Conservation (phyloP, 768 basidiomycete genomes). For the Leucosporidium scottii region DNA sequence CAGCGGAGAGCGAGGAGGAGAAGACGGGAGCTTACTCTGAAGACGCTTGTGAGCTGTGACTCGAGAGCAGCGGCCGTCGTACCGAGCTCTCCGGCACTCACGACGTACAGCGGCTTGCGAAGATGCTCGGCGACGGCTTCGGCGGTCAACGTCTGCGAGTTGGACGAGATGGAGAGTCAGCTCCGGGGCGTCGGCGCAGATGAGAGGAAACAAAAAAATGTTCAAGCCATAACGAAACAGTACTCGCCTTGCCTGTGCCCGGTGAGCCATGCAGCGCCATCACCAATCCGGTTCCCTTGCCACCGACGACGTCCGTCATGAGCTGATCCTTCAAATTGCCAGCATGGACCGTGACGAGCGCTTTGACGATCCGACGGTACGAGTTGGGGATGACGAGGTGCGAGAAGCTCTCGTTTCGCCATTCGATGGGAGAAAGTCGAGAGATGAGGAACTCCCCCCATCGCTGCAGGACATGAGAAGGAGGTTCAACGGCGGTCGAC, state of each 20-base stretch:
- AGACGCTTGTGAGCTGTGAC: background rate
- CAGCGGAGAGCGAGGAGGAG: background rate
- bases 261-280: slow-evolving; percentile 24
- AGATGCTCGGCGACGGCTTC: slow-evolving; percentile 28
- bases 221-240: too few species aligned
- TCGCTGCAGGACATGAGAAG: background rate
- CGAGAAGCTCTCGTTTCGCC: slow-evolving; percentile 2
- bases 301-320: slow-evolving; percentile 6
- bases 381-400: slow-evolving; percentile 9
- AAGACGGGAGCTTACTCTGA: background rate
- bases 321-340: background rate
- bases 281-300: slow-evolving; percentile 25
- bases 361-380: slow-evolving; percentile 10
- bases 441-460: slow-evolving; percentile 15
- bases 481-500: background rate
- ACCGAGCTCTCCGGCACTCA: slow-evolving; percentile 15
- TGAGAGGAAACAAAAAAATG: background rate
- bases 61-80: slow-evolving; percentile 5
- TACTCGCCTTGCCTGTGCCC: slow-evolving; percentile 11
- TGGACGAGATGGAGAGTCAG: too few species aligned
- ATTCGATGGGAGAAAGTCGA: background rate
- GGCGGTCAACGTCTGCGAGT: slow-evolving; percentile 23
- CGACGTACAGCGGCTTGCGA: slow-evolving; percentile 22
- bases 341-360: slow-evolving; percentile 5
- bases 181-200: too few species aligned